These are phyloP conservation scores for Macrophomina pseudophaseolina DNA, from an alignment of 2,329 filamentous ascomycete genomes.

Conservation along the genomic window DNA sequence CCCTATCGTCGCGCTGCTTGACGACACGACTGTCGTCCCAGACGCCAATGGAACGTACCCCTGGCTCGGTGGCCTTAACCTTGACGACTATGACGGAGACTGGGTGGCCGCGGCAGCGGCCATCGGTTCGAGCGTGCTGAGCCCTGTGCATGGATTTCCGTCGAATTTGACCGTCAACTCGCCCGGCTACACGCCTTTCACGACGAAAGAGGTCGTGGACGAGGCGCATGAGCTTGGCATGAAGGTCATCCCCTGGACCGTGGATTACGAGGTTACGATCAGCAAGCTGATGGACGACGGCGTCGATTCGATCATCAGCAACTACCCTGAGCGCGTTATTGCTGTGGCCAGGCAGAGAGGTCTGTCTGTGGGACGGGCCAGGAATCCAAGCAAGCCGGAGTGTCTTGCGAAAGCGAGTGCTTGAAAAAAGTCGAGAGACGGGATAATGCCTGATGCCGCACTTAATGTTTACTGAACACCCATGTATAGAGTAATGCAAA, in stretches of 20 bases:
- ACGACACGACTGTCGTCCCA: constrained; percentile 28
- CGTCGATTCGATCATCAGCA: constrained; percentile 31
- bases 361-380: constrained; percentile 5
- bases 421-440: neutral
- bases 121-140: constrained; percentile 30
- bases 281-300: constrained; percentile 31
- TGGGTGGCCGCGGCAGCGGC: constrained; percentile 33
- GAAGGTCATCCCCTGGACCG: constrained; percentile 34
- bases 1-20: constrained; percentile 32
- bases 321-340: constrained; percentile 33
- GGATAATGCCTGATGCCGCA: neutral
- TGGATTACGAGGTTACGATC: constrained; percentile 34
- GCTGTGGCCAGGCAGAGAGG: constrained; percentile 22
- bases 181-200: constrained; percentile 32
- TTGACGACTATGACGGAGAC: constrained; percentile 32
- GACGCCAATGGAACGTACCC: constrained; percentile 30
- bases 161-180: constrained; percentile 30
- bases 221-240: constrained; percentile 33
- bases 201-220: constrained; percentile 31
- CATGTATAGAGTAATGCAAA: neutral
- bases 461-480: constrained; percentile 1
- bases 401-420: constrained; percentile 24
- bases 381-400: constrained; percentile 19
- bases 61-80: constrained; percentile 35
- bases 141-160: constrained; percentile 30